phyloP scores from a whole-genome alignment of 345 rosid species.

The Euphorbia pulcherrima region DNA sequence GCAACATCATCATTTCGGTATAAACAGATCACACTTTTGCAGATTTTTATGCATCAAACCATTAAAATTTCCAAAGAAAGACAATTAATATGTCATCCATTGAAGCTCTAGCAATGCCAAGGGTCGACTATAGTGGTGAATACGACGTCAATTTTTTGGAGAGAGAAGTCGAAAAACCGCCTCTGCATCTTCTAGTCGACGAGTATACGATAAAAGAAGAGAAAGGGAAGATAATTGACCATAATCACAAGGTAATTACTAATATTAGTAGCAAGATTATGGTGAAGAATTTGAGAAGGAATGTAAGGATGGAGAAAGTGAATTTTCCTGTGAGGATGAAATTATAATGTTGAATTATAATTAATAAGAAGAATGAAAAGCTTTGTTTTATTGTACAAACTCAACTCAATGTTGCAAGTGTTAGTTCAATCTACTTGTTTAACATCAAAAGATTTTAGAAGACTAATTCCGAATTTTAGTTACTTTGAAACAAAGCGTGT shows the following conservation, averaged over 20 bases:
- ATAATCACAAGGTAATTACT: background rate
- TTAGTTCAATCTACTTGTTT: too few species aligned
- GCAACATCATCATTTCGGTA: background rate
- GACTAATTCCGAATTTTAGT: too few species aligned
- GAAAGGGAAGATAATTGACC: background rate
- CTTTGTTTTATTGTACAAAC: too few species aligned
- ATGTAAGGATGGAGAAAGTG: too few species aligned
- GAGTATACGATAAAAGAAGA: background rate
- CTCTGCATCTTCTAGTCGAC: constrained; percentile 13
- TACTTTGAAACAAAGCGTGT: too few species aligned
- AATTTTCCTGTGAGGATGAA: too few species aligned
- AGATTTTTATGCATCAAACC: too few species aligned
- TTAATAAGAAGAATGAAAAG: too few species aligned
- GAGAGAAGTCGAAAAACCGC: constrained; percentile 12
- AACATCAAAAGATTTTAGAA: too few species aligned
- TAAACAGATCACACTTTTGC: background rate
- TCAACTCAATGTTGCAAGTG: too few species aligned
- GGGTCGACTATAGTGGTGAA: constrained; percentile 13
- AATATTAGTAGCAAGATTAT: too few species aligned
- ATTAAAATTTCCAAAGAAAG: background rate
- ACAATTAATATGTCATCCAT: constrained; percentile 14
- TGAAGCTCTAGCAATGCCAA: constrained; percentile 27
- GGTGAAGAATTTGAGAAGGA: background rate
- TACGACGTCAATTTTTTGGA: constrained; percentile 11
- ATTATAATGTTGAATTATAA: too few species aligned